phyloP scores from a whole-genome alignment of 2,329 filamentous ascomycete genomes.

The Pestalotiopsis sp. region DNA sequence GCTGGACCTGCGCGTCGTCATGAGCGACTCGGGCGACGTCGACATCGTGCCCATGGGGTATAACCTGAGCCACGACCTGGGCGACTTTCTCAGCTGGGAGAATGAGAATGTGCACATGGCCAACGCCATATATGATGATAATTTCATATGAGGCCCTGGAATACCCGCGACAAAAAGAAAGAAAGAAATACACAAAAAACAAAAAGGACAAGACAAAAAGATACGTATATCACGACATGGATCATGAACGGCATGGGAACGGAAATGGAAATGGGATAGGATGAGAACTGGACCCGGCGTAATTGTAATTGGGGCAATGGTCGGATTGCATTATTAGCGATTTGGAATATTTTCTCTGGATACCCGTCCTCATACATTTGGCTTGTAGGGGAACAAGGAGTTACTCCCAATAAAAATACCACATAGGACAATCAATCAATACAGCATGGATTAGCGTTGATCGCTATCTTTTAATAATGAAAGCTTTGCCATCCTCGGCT shows the following conservation, averaged over 20 bases:
- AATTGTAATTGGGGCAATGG: not conserved
- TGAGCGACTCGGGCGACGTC: constrained; percentile 37
- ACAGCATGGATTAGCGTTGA: not conserved
- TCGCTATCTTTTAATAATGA: not conserved
- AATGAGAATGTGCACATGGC: constrained; percentile 46
- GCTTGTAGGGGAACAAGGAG: not conserved
- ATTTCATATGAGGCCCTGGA: constrained; percentile 10
- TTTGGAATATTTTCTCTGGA: not conserved
- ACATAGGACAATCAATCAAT: not conserved
- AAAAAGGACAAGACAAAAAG: not conserved
- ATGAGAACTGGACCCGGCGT: not conserved
- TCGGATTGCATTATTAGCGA: not conserved
- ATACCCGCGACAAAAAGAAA: not conserved
- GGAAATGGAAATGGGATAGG: not conserved
- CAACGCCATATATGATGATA: constrained; percentile 6
- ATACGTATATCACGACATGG: not conserved
- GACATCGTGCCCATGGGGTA: constrained; percentile 58
- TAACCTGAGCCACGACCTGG: constrained; percentile 59
- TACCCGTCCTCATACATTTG: not conserved
- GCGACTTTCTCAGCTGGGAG: constrained; percentile 60
- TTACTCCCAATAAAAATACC: not conserved
- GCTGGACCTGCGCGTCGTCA: constrained; percentile 44
- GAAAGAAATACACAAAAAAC: not conserved
- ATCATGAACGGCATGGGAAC: not conserved
- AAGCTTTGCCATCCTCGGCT: not conserved